Conservation (phyloP, 2,329 filamentous ascomycete species). For the Akanthomyces uredinophilus region DNA sequence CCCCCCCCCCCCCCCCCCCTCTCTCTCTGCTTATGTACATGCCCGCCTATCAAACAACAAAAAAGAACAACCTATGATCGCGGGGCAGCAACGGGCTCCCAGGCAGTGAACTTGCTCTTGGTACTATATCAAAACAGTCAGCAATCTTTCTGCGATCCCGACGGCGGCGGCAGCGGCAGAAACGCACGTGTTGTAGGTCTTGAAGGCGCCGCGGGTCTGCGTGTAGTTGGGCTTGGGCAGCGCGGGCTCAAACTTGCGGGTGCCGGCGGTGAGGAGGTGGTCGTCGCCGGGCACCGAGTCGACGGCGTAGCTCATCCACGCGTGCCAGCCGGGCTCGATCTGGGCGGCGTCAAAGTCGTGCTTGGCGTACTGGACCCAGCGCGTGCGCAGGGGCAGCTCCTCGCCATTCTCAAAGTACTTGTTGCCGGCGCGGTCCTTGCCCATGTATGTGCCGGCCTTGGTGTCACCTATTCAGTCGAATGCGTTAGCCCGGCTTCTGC, state of each 20-base stretch:
- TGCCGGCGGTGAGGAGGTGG: slow-evolving; percentile 59
- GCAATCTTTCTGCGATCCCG: slow-evolving; percentile 21
- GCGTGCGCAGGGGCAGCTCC: slow-evolving; percentile 88
- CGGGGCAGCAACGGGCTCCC: slow-evolving; percentile 43
- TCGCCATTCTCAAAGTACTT: slow-evolving; percentile 96
- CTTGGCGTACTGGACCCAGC: slow-evolving; percentile 96
- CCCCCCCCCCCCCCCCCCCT: slow-evolving; percentile 1
- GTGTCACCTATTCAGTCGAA: slow-evolving; percentile 67
- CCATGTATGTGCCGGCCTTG: slow-evolving; percentile 84
- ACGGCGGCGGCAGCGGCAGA: no score
- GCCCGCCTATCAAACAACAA: slow-evolving; percentile 1
- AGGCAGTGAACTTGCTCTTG: slow-evolving; percentile 49
- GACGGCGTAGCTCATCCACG: slow-evolving; percentile 91
- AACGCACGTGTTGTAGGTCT: slow-evolving; percentile 90
- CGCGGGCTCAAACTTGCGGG: slow-evolving; percentile 70
- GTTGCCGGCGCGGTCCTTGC: slow-evolving; percentile 86
- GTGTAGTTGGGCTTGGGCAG: slow-evolving; percentile 72
- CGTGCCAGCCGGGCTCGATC: slow-evolving; percentile 95
- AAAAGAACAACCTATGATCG: slow-evolving; percentile 24
- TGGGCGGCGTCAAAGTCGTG: slow-evolving; percentile 77
- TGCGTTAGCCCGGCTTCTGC: not conserved
- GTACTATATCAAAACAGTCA: slow-evolving; percentile 31
- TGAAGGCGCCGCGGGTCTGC: slow-evolving; percentile 72
- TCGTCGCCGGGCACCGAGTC: slow-evolving; percentile 81
- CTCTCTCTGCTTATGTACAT: slow-evolving; percentile 27